Conservation (phyloP, 495 filamentous ascomycete species). For the Lepraria neglecta region DNA sequence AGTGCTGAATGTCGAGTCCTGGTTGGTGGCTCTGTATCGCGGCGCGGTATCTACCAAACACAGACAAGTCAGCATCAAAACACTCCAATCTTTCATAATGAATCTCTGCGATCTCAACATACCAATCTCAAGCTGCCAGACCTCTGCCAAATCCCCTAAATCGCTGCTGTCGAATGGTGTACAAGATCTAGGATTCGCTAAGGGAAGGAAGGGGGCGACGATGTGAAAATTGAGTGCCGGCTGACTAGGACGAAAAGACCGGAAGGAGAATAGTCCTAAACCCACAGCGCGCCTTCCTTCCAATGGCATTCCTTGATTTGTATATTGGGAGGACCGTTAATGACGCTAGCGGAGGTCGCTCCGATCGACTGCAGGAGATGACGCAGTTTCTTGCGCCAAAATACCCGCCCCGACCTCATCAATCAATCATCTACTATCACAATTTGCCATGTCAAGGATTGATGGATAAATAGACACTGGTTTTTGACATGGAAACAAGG, state of each 20-base stretch:
- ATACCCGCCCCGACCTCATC: neutral
- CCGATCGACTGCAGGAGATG: constrained; percentile 10
- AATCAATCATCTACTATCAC: too few relatives aligned
- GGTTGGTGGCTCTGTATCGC: neutral
- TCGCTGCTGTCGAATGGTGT: too few relatives aligned
- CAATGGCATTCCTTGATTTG: neutral
- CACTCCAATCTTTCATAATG: neutral
- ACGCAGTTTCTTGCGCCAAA: constrained; percentile 1
- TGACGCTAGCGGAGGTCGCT: constrained; percentile 9
- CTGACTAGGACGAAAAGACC: neutral
- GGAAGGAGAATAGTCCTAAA: neutral
- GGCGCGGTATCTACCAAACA: neutral
- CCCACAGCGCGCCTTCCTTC: constrained; percentile 6
- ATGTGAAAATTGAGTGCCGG: constrained; percentile 10
- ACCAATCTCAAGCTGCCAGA: neutral
- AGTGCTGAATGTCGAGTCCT: neutral
- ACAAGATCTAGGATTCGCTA: neutral
- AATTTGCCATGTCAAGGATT: too few relatives aligned
- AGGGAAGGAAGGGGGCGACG: neutral
- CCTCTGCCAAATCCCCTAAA: neutral
- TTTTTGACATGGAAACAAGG: too few relatives aligned
- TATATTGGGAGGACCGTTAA: neutral
- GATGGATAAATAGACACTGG: too few relatives aligned
- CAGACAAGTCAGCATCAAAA: neutral
- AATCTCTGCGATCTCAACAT: neutral